Conservation (phyloP, 1,139 yeast genomes). For the Magnusiomyces suaveolens region DNA sequence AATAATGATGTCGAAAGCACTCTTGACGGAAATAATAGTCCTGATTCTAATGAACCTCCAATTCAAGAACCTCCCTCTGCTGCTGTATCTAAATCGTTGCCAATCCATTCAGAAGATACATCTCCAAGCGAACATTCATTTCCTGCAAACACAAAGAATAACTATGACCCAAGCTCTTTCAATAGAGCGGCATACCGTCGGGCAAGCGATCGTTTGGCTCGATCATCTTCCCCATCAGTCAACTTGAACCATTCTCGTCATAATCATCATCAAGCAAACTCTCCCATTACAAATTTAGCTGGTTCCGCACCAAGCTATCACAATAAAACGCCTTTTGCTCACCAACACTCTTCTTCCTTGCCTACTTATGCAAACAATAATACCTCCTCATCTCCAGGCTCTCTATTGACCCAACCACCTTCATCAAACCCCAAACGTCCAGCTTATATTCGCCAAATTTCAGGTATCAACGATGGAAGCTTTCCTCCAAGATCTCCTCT, state of each 20-base stretch:
- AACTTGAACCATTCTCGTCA: neutral
- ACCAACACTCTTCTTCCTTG: neutral
- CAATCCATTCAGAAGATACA: neutral
- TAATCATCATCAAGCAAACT: neutral
- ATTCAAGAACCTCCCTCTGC: neutral
- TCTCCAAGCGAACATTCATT: neutral
- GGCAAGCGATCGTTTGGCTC: neutral
- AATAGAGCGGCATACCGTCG: neutral
- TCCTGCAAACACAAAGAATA: neutral
- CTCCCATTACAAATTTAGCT: neutral
- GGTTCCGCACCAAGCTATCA: neutral
- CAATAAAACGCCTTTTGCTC: neutral
- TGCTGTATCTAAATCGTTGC: neutral
- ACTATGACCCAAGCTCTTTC: neutral
- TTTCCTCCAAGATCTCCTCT: neutral
- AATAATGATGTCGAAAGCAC: neutral
- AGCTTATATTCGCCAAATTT: slow-evolving; percentile 14
- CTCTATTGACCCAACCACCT: neutral
- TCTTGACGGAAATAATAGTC: too few relatives aligned
- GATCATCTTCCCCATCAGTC: neutral
- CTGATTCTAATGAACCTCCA: too few relatives aligned
- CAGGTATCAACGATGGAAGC: slow-evolving; percentile 9
- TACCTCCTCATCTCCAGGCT: neutral
- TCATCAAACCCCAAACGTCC: slow-evolving; percentile 7
- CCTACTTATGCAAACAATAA: neutral